Evolutionary conservation across 345 rosid genomes (phyloP), one percentile per base, ranked within the genome.

Genomic region (Citrus inodora): DNA sequence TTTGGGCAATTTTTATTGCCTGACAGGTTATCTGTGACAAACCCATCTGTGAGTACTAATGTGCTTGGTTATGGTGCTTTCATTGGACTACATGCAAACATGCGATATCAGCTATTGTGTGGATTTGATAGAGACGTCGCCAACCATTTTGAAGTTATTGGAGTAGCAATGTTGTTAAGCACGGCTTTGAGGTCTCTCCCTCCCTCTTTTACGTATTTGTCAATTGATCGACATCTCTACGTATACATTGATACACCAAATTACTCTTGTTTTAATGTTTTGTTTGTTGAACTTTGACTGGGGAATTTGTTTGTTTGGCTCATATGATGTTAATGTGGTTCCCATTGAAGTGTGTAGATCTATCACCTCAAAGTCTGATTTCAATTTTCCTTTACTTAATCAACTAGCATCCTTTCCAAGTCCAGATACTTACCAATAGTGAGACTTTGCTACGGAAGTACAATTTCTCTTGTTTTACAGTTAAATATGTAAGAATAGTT

Each of bases 11-110:
- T 1, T 28, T 28, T 28, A 2, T 7, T 37, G 40, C 1, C 40
- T 37, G 79, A 51, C 88, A 96, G 98, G 88, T 78, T 92, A 76
- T 91, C 96, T 59, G 95, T 96, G 84, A 88, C 95, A 35, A 80
- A 88, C 77, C 97, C 99, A 10, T 78, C 97, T 4, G 81, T 87
- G 73, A 88, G 91, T 79, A 85, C 89, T 3, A 88, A 89, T 78
- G 91, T 93, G 3, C 95, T 92, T 51, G 97, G 94, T 73, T 92
- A 91, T 73, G 98, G 98, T 74, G 95, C 98, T 77, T 96, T 96
- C 78, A 93, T 96, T 21, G 99, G 98, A 76, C 83, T 94, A 70
- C 89, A 91, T 77, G 94, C 95, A 2, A 96, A 96, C 86, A 40
- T 88, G 86, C 89, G 98, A 77, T 91, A 91, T 82, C 98, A 96